Base-by-base conservation (phyloP, 768 basidiomycete genomes). In the Lentinula lateritia region DNA sequence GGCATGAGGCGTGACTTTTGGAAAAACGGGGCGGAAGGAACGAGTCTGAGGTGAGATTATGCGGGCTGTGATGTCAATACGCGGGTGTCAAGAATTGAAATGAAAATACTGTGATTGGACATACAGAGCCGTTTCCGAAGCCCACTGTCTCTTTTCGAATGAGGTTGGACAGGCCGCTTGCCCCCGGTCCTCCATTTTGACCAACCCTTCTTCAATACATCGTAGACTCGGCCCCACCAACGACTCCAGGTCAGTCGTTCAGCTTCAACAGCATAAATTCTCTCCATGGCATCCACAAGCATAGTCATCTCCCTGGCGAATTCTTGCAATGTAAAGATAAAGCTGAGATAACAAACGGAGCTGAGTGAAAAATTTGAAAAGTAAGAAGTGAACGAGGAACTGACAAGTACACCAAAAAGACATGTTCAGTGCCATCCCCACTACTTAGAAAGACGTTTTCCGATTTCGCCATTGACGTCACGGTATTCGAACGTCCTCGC, bases 321-420 rank as follows among this genome's bases (percentile, higher is more conserved):
- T 70, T 98, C 97, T 73, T 99, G 94, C 48, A 98, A 72, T 0
- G 94, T 96, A 74, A 98, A 99, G 65, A 97, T 90, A 74, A 96
- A 98, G 77, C 95, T 97, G 13, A 23, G 42, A 62, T 58, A 61
- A 13, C 60, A 34, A 10, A 23, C 28, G 53, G 35, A 34, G 16
- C 10, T 41, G 10, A 50, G 28, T 28, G 28, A 28, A 28, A 32
- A 7, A 20, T 58, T 53, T 6, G 10, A 16, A 42, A 18, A 15
- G 13, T 38, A 23, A 8, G 20, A 8, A 58, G 10, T 20, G 15
- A 52, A 52, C 13, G 23, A 79, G 93, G 71, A 63, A 56, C 55
- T 32, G n/a, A 95, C 95, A 95, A 96, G 69, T 95, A 96, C 0
- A 95, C 89, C 28, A 95, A 72, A 70, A 96, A 96, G 1, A 97